These are phyloP conservation scores for Hypoxylon cercidicola DNA, from an alignment of 495 filamentous ascomycete species.

Conservation along the genomic window DNA sequence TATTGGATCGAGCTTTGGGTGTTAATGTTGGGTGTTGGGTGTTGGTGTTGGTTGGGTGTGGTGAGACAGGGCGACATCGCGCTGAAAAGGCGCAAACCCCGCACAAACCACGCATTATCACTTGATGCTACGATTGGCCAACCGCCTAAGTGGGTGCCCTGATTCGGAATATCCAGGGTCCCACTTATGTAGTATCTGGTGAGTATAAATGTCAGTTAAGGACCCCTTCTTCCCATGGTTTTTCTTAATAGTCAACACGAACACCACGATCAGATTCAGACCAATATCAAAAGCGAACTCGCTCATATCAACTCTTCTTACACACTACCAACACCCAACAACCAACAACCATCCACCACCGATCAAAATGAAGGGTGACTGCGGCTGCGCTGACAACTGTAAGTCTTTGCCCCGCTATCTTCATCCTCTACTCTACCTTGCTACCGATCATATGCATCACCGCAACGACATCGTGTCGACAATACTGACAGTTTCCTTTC, in stretches of 20 bases:
- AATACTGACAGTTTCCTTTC: slow-evolving; percentile 17
- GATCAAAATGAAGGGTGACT: slow-evolving; percentile 59
- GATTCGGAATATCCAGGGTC: slow-evolving; percentile 28
- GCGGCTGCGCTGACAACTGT: slow-evolving; percentile 61
- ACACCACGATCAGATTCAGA: slow-evolving; percentile 5
- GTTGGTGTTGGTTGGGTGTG: slow-evolving; percentile 16
- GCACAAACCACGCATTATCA: slow-evolving; percentile 51
- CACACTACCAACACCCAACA: slow-evolving; percentile 32
- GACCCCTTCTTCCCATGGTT: slow-evolving; percentile 16
- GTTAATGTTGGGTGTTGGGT: neutral
- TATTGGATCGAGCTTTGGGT: slow-evolving; percentile 2
- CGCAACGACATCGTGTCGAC: neutral
- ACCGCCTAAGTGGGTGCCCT: slow-evolving; percentile 8
- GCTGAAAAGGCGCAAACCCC: slow-evolving; percentile 43
- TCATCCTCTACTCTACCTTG: slow-evolving; percentile 6
- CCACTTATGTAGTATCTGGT: slow-evolving; percentile 21
- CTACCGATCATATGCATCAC: neutral
- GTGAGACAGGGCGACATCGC: slow-evolving; percentile 44
- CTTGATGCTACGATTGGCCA: slow-evolving; percentile 14
- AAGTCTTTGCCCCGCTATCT: slow-evolving; percentile 38
- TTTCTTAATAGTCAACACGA: slow-evolving; percentile 23
- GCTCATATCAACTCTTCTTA: slow-evolving; percentile 22
- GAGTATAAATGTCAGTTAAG: slow-evolving; percentile 39
- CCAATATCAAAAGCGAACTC: slow-evolving; percentile 3
- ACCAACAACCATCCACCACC: slow-evolving; percentile 35